Percentiles rank a stretch among this genome's conserved stretches.
Conservation (phyloP, 1,284 basidiomycete genomes). For the Takashimella koratensis region DNA sequence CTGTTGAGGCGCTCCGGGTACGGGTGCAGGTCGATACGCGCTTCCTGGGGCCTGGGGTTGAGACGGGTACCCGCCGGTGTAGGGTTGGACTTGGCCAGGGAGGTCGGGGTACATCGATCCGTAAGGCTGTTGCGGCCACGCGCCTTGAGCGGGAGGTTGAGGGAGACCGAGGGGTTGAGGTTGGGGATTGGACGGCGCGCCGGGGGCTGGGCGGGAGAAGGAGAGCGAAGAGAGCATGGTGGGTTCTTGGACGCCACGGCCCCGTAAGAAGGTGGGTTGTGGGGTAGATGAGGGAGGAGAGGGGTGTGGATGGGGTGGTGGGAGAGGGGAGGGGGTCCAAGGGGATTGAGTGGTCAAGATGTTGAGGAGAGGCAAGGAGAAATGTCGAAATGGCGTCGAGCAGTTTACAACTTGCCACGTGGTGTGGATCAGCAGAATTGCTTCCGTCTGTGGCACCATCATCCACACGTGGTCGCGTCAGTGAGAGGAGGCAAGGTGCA, state of each 20-base stretch:
- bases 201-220: conserved; percentile 11
- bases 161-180: neutral
- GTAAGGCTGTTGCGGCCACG: conserved; percentile 4
- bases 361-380: too few relatives aligned
- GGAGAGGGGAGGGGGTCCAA: neutral
- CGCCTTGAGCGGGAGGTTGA: neutral
- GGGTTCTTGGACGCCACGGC: too few relatives aligned
- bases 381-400: too few relatives aligned
- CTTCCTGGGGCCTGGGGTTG: conserved; percentile 7
- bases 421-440: too few relatives aligned
- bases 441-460: too few relatives aligned
- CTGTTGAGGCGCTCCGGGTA: conserved; percentile 1
- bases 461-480: too few relatives aligned
- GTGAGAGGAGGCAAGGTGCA: too few relatives aligned
- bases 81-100: too few relatives aligned
- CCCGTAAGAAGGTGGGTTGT: too few relatives aligned
- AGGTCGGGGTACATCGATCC: neutral
- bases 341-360: too few relatives aligned
- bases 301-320: neutral
- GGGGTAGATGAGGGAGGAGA: neutral
- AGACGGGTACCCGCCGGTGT: conserved; percentile 1
- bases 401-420: too few relatives aligned
- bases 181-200: neutral
- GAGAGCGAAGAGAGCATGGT: conserved; percentile 10
- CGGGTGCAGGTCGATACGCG: conserved; percentile 2